Percentiles rank a stretch among this genome's conserved stretches.
These are phyloP conservation scores for Tetracladium marchalianum DNA, from an alignment of 495 filamentous ascomycete species.

Conservation along the genomic window DNA sequence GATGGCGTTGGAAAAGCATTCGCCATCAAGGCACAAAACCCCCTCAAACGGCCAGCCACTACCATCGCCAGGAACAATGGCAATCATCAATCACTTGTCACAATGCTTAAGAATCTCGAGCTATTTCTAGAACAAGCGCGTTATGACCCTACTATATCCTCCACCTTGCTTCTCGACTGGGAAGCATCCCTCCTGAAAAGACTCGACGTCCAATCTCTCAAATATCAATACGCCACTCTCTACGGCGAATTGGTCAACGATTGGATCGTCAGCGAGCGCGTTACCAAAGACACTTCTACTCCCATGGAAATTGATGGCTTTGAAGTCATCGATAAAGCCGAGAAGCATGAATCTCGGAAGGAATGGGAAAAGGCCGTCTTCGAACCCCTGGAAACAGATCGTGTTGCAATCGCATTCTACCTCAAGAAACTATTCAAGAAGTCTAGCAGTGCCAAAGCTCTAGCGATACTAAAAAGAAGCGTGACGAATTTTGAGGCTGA, in stretches of 20 bases:
- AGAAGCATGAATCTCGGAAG: constrained; percentile 35
- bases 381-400: constrained; percentile 34
- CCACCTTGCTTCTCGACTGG: constrained; percentile 34
- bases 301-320: constrained; percentile 23
- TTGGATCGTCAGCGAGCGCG: constrained; percentile 36
- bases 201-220: constrained; percentile 38
- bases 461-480: constrained; percentile 32
- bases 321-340: constrained; percentile 32
- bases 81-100: constrained; percentile 24
- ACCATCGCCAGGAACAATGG: constrained; percentile 16
- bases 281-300: constrained; percentile 3
- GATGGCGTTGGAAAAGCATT: constrained; percentile 32
- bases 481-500: constrained; percentile 35
- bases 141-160: constrained; percentile 46
- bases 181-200: constrained; percentile 38
- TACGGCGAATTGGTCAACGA: constrained; percentile 55
- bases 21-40: constrained; percentile 19
- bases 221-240: constrained; percentile 50
- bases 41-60: not conserved
- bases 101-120: constrained; percentile 34
- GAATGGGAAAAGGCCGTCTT: constrained; percentile 54
- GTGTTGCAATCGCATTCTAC: constrained; percentile 35
- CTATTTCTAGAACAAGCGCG: constrained; percentile 46
- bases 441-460: constrained; percentile 25
- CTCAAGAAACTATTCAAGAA: constrained; percentile 41